Base-by-base conservation (phyloP, 1,139 yeast species). In the Saccharomyces hybrid region DNA sequence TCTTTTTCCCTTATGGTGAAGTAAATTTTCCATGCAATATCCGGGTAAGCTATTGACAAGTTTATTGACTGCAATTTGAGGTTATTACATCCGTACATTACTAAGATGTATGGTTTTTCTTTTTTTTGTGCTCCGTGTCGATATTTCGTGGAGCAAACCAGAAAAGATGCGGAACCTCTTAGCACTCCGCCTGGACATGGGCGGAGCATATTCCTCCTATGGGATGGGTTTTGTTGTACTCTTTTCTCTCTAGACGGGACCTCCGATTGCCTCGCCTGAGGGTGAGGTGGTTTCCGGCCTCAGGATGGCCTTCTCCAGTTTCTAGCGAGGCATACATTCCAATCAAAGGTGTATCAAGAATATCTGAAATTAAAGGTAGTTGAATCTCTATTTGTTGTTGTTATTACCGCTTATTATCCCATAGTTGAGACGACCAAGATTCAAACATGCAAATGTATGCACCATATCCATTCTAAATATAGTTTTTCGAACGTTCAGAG, bases 371-470 rank as follows among this genome's bases (percentile, higher is more conserved):
- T 16, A 23, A 25, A 20, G 47, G 20, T 27, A 53, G 29, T 46
- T 13, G 44, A 46, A 50, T n/a, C 28, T 46, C 29, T 14, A 41
- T 27, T 13, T 9, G n/a, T 47, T 47, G 46, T 29, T 20, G 29
- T 46, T 13, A 13, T 25, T 41, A 46, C 28, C 34, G 26, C 47
- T 26, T 47, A 31, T n/a, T 48, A 13, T 29, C 32, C 4, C 27
- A 27, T 32, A 29, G 32, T n/a, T 41, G 49, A 61, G 54, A 56
- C 60, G 54, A 55, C 55, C 64, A 64, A 63, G 65, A 64, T 64
- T 64, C 67, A 62, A 63, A 65, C 62, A 65, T 65, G 69, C 69
- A 65, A 65, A 65, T 65, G 69, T 65, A 65, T 65, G 69, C 49
- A 47, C 50, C 58, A 42, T 47, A 55, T 27, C 46, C 42, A 14